These are phyloP conservation scores for Prunus davidiana DNA, from an alignment of 306 rosid species.

Conservation along the genomic window DNA sequence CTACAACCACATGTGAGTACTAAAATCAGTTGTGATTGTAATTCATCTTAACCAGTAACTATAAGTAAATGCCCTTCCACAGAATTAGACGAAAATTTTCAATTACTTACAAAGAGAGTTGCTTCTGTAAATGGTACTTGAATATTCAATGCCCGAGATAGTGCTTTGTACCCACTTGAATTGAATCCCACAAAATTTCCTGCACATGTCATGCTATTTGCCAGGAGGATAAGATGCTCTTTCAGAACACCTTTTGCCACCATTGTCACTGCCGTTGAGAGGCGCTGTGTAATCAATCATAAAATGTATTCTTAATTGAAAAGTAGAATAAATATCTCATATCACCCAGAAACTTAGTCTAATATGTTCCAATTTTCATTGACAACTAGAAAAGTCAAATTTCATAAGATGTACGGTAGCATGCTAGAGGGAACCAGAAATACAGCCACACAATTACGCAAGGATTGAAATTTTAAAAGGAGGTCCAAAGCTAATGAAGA, in stretches of 20 bases:
- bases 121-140: slow-evolving; percentile 98
- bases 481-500: background rate
- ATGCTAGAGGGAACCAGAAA: background rate
- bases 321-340: background rate
- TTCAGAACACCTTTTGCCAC: slow-evolving; percentile 94
- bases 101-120: slow-evolving; percentile 70
- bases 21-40: slow-evolving; percentile 14
- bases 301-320: background rate
- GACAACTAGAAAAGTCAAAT: background rate
- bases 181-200: slow-evolving; percentile 89
- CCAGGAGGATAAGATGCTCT: slow-evolving; percentile 89
- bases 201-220: slow-evolving; percentile 88
- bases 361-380: slow-evolving; percentile 5
- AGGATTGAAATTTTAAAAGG: background rate
- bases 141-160: slow-evolving; percentile 61
- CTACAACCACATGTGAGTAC: slow-evolving; percentile 38
- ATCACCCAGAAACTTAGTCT: background rate
- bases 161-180: slow-evolving; percentile 82
- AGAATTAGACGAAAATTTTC: slow-evolving; percentile 8
- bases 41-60: slow-evolving; percentile 5
- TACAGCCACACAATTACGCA: background rate
- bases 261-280: slow-evolving; percentile 69
- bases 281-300: slow-evolving; percentile 57
- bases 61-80: slow-evolving; percentile 6
- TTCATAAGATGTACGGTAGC: background rate